Conservation (phyloP, 495 filamentous ascomycete species). For the Chlorociboria aeruginascens region DNA sequence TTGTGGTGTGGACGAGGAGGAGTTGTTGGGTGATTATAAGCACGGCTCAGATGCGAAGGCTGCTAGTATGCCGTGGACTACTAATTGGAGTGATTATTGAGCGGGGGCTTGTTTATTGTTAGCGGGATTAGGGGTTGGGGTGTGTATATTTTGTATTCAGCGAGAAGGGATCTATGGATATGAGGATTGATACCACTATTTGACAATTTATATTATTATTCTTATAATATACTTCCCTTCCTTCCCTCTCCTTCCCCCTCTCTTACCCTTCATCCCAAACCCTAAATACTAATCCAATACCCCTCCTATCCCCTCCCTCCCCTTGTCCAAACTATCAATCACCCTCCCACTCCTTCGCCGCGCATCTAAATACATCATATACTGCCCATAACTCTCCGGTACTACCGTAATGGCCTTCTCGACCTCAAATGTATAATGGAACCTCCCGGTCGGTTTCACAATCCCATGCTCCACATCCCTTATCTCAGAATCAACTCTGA, state of each 20-base stretch:
- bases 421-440: slow-evolving; percentile 78
- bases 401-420: slow-evolving; percentile 61
- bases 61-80: slow-evolving; percentile 17
- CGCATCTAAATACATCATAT: slow-evolving; percentile 72
- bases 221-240: too few relatives aligned
- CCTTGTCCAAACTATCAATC: not conserved
- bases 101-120: not conserved
- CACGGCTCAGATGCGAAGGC: slow-evolving; percentile 32
- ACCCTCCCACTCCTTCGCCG: slow-evolving; percentile 34
- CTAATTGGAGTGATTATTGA: slow-evolving; percentile 13
- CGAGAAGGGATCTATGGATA: too few relatives aligned
- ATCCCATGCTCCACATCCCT: slow-evolving; percentile 66
- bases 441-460: slow-evolving; percentile 65
- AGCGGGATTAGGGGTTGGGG: too few relatives aligned
- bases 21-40: slow-evolving; percentile 45
- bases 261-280: too few relatives aligned
- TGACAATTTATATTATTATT: too few relatives aligned
- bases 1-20: slow-evolving; percentile 62
- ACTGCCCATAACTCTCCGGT: slow-evolving; percentile 63
- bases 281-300: slow-evolving; percentile 10
- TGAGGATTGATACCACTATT: too few relatives aligned
- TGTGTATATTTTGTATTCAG: too few relatives aligned
- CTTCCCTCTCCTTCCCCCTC: too few relatives aligned
- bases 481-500: slow-evolving; percentile 67
- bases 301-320: slow-evolving; percentile 7